These are phyloP conservation scores for Ambrosia hybrid DNA, from an alignment of 140 eudicot species.

Conservation along the genomic window DNA sequence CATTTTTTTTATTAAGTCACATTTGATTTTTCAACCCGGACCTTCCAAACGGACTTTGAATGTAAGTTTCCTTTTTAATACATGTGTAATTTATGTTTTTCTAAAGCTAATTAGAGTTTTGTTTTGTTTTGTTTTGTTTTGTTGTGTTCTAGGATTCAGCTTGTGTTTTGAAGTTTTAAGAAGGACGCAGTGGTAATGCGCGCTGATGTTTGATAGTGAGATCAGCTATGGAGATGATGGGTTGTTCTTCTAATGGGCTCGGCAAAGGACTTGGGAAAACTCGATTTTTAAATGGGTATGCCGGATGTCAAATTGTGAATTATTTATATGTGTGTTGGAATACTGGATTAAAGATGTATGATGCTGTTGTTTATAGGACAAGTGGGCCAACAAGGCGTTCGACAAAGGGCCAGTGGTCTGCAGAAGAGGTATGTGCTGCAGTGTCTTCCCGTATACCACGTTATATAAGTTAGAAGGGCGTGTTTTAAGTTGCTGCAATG, in stretches of 20 bases:
- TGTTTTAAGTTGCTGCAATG: background rate
- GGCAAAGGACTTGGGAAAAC: conserved; percentile 43
- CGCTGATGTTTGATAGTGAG: conserved; percentile 36
- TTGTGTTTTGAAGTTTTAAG: too few species aligned
- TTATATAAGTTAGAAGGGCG: background rate
- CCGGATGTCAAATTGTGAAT: background rate
- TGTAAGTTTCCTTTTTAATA: too few species aligned
- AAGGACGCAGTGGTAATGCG: too few species aligned
- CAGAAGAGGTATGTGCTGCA: conserved; percentile 94
- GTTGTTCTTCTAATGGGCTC: conserved; percentile 44
- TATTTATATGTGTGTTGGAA: background rate
- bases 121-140: too few species aligned
- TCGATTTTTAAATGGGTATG: conserved; percentile 75
- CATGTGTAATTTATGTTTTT: conserved; percentile 11
- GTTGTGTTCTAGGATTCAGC: too few species aligned
- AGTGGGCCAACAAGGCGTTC: conserved; percentile 97
- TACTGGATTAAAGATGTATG: conserved; percentile 16
- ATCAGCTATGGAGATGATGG: conserved; percentile 51
- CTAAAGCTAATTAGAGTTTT: conserved; percentile 23
- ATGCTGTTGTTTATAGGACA: conserved; percentile 52
- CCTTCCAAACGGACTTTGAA: too few species aligned
- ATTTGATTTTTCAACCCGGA: too few species aligned
- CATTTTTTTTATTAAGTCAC: too few species aligned
- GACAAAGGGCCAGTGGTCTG: conserved; percentile 98
- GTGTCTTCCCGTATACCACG: background rate